phyloP scores from a whole-genome alignment of 306 rosid genomes.

The Gastrolobium bilobum region DNA sequence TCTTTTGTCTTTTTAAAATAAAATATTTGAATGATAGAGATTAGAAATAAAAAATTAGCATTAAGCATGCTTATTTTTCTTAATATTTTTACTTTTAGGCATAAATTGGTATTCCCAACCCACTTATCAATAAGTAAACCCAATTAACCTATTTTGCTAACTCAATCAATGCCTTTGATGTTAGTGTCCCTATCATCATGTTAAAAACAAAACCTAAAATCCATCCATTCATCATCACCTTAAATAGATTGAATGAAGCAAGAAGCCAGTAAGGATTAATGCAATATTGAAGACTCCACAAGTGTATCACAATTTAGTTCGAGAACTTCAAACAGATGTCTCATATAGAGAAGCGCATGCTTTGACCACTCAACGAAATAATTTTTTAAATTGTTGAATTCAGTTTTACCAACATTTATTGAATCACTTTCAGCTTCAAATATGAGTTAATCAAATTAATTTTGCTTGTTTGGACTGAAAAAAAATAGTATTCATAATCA shows the following conservation, averaged over 20 bases:
- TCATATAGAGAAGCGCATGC: too few species aligned
- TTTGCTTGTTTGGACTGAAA: constrained; percentile 8
- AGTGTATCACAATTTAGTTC: background rate
- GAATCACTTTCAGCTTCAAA: background rate
- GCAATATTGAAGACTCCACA: too few species aligned
- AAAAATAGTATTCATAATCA: background rate
- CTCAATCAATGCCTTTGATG: too few species aligned
- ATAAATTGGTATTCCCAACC: too few species aligned
- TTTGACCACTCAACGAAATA: background rate
- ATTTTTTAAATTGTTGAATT: background rate
- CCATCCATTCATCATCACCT: background rate
- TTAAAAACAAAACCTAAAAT: background rate
- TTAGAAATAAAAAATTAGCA: too few species aligned
- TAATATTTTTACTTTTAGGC: too few species aligned
- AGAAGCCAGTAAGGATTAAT: background rate
- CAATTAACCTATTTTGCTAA: too few species aligned
- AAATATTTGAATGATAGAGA: too few species aligned
- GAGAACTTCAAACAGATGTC: too few species aligned
- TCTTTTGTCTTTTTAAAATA: too few species aligned
- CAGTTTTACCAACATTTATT: background rate
- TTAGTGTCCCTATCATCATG: background rate
- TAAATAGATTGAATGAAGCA: background rate
- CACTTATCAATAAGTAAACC: too few species aligned
- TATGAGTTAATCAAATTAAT: background rate
- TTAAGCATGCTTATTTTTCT: too few species aligned